phyloP scores from a whole-genome alignment of 192 early-diverging fungal species.

The Obelidium mucronatum region DNA sequence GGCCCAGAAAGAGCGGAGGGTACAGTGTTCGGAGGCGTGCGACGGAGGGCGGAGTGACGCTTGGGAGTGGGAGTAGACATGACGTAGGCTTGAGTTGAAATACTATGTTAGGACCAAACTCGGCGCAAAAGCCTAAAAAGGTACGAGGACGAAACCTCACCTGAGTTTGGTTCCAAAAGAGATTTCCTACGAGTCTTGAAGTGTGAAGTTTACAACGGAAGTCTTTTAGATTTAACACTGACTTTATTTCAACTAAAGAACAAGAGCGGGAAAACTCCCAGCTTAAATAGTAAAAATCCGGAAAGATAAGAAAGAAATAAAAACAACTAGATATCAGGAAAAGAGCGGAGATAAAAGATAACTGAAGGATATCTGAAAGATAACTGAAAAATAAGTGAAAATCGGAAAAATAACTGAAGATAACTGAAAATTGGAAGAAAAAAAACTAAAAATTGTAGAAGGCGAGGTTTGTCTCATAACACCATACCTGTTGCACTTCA shows the following conservation, averaged over 20 bases:
- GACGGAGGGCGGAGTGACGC: too few species aligned
- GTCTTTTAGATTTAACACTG: neutral
- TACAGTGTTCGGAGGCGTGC: neutral
- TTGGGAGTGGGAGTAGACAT: neutral
- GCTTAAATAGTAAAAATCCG: neutral
- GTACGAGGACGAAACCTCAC: neutral
- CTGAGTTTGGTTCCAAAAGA: neutral
- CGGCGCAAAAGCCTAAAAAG: neutral
- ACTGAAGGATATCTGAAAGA: neutral
- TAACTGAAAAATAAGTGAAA: too few species aligned
- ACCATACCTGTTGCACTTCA: neutral
- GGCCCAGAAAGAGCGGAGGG: neutral
- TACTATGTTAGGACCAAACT: neutral
- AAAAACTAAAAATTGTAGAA: too few species aligned
- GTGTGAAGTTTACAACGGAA: neutral
- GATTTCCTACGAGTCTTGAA: neutral
- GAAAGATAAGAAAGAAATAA: neutral
- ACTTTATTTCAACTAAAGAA: neutral
- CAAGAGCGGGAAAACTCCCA: neutral
- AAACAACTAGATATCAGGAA: neutral
- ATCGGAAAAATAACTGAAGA: too few species aligned
- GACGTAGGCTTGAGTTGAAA: neutral
- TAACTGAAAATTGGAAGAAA: too few species aligned
- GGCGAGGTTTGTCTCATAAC: neutral
- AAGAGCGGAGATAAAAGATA: neutral